Conservation (phyloP, 129 eudicot genomes). For the Chrysanthemum lavandulifolium region DNA sequence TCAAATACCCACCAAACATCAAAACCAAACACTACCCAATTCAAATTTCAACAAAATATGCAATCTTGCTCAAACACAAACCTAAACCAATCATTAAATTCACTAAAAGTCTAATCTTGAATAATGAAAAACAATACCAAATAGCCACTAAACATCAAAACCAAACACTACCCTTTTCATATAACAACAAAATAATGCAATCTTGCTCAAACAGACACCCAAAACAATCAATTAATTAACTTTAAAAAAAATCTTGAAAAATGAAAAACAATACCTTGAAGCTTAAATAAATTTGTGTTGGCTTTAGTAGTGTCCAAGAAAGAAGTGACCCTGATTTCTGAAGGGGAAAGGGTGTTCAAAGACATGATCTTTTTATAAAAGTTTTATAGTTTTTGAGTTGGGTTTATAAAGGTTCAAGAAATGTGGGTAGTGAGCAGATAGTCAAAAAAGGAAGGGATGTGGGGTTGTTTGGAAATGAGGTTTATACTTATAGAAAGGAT, state of each 20-base stretch:
- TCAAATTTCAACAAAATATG: neutral
- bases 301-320: constrained; percentile 68
- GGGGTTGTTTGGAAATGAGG: constrained; percentile 10
- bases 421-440: constrained; percentile 10
- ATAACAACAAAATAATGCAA: no score
- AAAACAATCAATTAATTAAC: neutral
- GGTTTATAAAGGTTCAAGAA: constrained; percentile 9
- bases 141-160: neutral
- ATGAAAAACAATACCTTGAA: constrained; percentile 51
- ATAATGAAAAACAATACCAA: neutral
- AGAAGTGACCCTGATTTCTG: constrained; percentile 59
- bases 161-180: no score
- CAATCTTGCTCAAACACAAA: neutral
- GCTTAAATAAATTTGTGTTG: constrained; percentile 50
- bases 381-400: constrained; percentile 16
- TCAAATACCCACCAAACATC: neutral
- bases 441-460: neutral
- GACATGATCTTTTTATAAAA: constrained; percentile 47
- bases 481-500: neutral
- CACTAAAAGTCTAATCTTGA: neutral
- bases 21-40: neutral
- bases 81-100: neutral
- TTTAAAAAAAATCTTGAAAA: neutral
- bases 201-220: neutral
- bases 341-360: constrained; percentile 62